Percentiles rank a stretch among this genome's conserved stretches.
phyloP scores from a whole-genome alignment of 1,284 basidiomycete genomes.

The Fomitopsis palustris region DNA sequence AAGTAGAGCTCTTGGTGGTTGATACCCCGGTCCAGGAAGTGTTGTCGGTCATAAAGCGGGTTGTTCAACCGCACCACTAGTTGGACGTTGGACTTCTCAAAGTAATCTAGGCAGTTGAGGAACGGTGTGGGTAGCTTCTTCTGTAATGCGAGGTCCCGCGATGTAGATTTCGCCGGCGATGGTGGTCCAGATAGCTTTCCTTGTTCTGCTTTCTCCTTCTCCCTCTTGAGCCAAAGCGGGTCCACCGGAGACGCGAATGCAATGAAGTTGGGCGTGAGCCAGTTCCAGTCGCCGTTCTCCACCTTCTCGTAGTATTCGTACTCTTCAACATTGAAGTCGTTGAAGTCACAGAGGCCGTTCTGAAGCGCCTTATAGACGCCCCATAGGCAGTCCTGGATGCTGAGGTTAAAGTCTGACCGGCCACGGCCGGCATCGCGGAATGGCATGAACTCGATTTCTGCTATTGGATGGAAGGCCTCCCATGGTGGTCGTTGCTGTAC shows the following conservation, averaged over 20 bases:
- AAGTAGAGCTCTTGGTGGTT: conserved; percentile 94
- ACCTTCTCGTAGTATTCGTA: conserved; percentile 95
- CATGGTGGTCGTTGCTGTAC: conserved; percentile 90
- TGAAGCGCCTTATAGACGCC: conserved; percentile 94
- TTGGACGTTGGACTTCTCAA: conserved; percentile 83
- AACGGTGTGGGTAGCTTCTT: conserved; percentile 77
- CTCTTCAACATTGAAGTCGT: conserved; percentile 85
- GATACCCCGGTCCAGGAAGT: conserved; percentile 86
- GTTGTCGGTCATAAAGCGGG: conserved; percentile 84
- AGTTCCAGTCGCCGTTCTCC: conserved; percentile 98
- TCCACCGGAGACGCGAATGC: conserved; percentile 96
- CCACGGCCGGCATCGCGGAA: conserved; percentile 97
- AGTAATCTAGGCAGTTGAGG: conserved; percentile 89
- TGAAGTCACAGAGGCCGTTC: conserved; percentile 86
- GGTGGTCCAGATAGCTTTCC: conserved; percentile 24
- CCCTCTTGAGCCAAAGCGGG: conserved; percentile 67
- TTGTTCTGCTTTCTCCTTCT: conserved; percentile 51
- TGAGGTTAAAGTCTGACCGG: conserved; percentile 89
- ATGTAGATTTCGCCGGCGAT: conserved; percentile 26
- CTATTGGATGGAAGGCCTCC: conserved; percentile 92
- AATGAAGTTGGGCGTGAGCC: conserved; percentile 90
- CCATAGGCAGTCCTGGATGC: conserved; percentile 92
- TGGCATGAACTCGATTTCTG: conserved; percentile 88
- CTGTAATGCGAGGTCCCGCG: conserved; percentile 53
- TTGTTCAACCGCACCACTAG: conserved; percentile 96